Evolutionary conservation across 2,329 filamentous ascomycete genomes (phyloP).

Genomic region (Colletotrichum higginsianum): DNA sequence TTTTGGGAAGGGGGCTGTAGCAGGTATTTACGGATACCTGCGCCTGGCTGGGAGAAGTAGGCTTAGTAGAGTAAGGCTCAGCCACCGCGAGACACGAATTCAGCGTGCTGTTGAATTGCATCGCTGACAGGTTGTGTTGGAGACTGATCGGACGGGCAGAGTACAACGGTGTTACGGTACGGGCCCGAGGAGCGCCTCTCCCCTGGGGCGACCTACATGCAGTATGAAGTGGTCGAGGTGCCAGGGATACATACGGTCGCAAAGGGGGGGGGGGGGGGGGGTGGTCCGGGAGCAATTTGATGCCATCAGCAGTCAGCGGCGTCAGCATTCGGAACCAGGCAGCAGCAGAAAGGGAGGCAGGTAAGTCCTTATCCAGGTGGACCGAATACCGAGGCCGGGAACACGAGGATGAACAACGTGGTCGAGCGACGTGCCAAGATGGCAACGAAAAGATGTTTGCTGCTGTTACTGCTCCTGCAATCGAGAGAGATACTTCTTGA

Average conservation of each 20-base stretch:
- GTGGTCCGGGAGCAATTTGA: not conserved
- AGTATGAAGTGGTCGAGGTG: not conserved
- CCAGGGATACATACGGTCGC: conserved; percentile 13
- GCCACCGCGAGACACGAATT: not conserved
- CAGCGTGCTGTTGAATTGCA: too few relatives aligned
- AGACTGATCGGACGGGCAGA: not conserved
- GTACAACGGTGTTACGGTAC: conserved; percentile 16
- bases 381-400: not conserved
- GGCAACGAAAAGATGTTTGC: not conserved
- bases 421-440: conserved; percentile 2
- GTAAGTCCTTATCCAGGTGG: not conserved
- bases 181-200: not conserved
- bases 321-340: conserved; percentile 7
- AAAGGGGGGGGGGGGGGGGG: not conserved
- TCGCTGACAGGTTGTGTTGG: too few relatives aligned
- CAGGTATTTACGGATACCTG: not conserved
- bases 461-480: not conserved
- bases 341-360: not conserved
- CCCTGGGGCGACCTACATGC: not conserved
- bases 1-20: too few relatives aligned
- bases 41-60: not conserved
- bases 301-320: conserved; percentile 1
- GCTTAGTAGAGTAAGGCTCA: not conserved
- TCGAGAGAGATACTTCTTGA: not conserved
- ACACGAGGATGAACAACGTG: not conserved